A percentile compares a stretch with the other conserved stretches of the same genome.
phyloP scores from a whole-genome alignment of 768 basidiomycete species.

The Boletus vermiculosoides region DNA sequence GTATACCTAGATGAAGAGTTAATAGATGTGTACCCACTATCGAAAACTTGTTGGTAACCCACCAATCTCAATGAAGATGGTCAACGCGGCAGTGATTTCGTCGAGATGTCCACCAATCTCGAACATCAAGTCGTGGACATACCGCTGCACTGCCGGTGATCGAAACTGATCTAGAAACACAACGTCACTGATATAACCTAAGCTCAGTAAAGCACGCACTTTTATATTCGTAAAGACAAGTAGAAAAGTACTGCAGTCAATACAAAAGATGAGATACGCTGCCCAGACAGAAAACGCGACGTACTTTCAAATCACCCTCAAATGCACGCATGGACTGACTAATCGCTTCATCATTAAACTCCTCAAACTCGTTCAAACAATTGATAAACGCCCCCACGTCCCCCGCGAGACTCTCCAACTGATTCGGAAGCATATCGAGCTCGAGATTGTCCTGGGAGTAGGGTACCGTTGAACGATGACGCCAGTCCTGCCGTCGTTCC shows the following conservation, averaged over 20 bases:
- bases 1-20: slow-evolving; percentile 38
- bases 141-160: slow-evolving; percentile 50
- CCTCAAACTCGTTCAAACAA: slow-evolving; percentile 53
- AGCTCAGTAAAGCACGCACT: slow-evolving; percentile 23
- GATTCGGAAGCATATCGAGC: slow-evolving; percentile 44
- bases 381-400: slow-evolving; percentile 49
- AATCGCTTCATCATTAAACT: slow-evolving; percentile 51
- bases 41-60: slow-evolving; percentile 8
- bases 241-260: slow-evolving; percentile 46
- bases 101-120: slow-evolving; percentile 54
- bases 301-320: slow-evolving; percentile 47
- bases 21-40: background rate
- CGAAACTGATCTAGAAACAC: slow-evolving; percentile 44
- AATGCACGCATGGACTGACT: slow-evolving; percentile 46
- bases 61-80: slow-evolving; percentile 53
- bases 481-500: slow-evolving; percentile 31
- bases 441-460: slow-evolving; percentile 40
- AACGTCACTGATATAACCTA: background rate
- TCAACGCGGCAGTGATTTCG: slow-evolving; percentile 44
- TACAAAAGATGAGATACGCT: background rate
- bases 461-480: slow-evolving; percentile 37
- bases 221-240: slow-evolving; percentile 46
- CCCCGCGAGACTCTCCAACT: slow-evolving; percentile 43
- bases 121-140: slow-evolving; percentile 45
- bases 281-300: background rate